Evolutionary conservation across 2,329 filamentous ascomycete species (phyloP).

Genomic region (Ascochyta rabiei): DNA sequence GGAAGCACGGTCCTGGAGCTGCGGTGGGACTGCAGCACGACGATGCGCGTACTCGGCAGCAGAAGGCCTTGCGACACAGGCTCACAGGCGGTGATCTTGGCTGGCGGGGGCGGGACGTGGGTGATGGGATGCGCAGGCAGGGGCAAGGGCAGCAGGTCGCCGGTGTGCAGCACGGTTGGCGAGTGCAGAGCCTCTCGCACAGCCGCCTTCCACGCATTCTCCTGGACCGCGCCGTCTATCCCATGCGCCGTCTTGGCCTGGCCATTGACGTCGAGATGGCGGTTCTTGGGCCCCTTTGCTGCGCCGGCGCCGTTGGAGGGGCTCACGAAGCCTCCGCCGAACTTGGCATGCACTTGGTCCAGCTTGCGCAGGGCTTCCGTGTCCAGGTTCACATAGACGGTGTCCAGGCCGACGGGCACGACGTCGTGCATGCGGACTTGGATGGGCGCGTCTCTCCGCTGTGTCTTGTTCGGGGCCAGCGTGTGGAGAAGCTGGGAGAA

Average conservation of each 20-base stretch:
- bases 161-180: constrained; percentile 78
- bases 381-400: constrained; percentile 85
- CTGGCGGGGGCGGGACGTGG: constrained; percentile 81
- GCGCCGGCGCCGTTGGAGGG: constrained; percentile 45
- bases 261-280: constrained; percentile 48
- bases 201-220: constrained; percentile 45
- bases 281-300: constrained; percentile 37
- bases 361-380: constrained; percentile 78
- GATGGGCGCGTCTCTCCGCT: constrained; percentile 75
- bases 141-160: constrained; percentile 80
- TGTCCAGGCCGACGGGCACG: constrained; percentile 78
- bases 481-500: constrained; percentile 77
- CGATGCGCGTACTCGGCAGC: constrained; percentile 77
- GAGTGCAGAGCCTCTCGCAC: constrained; percentile 76
- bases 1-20: constrained; percentile 57
- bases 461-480: constrained; percentile 76
- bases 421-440: constrained; percentile 86
- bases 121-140: constrained; percentile 82
- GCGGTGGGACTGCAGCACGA: constrained; percentile 70
- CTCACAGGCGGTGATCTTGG: constrained; percentile 90
- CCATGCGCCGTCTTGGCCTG: constrained; percentile 22
- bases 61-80: constrained; percentile 89
- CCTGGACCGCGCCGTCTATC: constrained; percentile 35
- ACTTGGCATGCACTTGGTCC: constrained; percentile 82
- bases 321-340: constrained; percentile 67